Evolutionary conservation across 2,329 filamentous ascomycete genomes (phyloP).

Genomic region (Chrysoporthe cubensis): DNA sequence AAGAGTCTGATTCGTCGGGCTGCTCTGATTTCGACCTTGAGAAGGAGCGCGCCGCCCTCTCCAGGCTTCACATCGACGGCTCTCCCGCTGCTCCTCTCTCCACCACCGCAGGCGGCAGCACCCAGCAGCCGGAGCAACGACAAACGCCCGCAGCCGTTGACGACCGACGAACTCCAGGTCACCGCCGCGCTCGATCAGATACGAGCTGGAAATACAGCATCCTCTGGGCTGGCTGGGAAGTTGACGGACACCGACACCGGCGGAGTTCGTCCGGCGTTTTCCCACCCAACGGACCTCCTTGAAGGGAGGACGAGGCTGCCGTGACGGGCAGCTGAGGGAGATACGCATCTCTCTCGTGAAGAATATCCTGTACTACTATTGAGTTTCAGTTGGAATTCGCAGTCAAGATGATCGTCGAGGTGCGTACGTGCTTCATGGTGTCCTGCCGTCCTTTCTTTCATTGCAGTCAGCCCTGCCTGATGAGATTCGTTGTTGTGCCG

Average conservation of each 20-base stretch:
- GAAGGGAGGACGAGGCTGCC: constrained; percentile 6
- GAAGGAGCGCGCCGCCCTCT: not conserved
- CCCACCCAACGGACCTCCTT: not conserved
- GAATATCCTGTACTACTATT: constrained; percentile 8
- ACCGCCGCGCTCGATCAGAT: not conserved
- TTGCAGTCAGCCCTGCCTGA: not conserved
- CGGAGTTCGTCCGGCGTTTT: not conserved
- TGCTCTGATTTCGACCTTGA: not conserved
- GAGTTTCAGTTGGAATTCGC: not conserved
- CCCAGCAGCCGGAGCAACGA: not conserved
- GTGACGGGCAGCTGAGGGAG: constrained; percentile 16
- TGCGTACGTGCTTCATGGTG: constrained; percentile 10
- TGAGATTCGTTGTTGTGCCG: not conserved
- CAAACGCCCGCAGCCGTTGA: not conserved
- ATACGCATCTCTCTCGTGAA: constrained; percentile 9
- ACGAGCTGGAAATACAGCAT: constrained; percentile 1
- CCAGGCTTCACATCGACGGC: not conserved
- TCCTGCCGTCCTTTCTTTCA: not conserved
- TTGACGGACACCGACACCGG: not conserved
- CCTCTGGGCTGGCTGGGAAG: constrained; percentile 2
- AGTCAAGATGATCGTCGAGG: constrained; percentile 45
- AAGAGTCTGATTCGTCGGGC: not conserved
- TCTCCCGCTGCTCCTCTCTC: not conserved
- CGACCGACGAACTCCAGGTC: not conserved
- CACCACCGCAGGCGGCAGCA: not conserved